These are phyloP conservation scores for Penicillium subrubescens DNA, from an alignment of 495 filamentous ascomycete species.

Conservation along the genomic window DNA sequence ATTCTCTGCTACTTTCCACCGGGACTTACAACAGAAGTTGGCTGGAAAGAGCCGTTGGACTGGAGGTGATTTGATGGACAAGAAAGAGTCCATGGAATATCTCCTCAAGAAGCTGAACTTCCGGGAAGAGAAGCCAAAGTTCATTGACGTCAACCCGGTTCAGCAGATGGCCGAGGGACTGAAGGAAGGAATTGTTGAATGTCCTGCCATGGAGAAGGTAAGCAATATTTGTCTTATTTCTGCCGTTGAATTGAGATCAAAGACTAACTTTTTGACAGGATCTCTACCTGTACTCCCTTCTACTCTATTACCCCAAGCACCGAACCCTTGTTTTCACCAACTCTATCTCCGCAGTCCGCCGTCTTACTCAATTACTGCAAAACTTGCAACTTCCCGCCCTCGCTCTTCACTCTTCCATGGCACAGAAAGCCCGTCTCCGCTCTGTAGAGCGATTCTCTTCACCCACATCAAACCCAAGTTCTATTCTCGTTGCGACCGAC, in stretches of 20 bases:
- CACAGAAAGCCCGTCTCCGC: slow-evolving; percentile 92
- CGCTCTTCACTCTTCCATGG: slow-evolving; percentile 89
- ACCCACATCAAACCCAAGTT: slow-evolving; percentile 53
- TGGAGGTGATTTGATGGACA: slow-evolving; percentile 61
- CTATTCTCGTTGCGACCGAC: slow-evolving; percentile 90
- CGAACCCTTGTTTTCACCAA: slow-evolving; percentile 91
- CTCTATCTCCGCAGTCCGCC: slow-evolving; percentile 89
- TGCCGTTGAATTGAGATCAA: neutral
- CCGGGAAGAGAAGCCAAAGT: slow-evolving; percentile 77
- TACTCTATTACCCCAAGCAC: slow-evolving; percentile 78
- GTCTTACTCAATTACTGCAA: slow-evolving; percentile 81
- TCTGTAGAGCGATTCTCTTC: slow-evolving; percentile 89
- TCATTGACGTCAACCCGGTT: slow-evolving; percentile 85
- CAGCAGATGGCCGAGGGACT: slow-evolving; percentile 84
- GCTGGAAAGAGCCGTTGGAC: slow-evolving; percentile 66
- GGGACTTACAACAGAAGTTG: slow-evolving; percentile 84
- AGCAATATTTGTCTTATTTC: neutral
- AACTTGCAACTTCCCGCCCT: slow-evolving; percentile 76
- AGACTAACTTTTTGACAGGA: slow-evolving; percentile 53
- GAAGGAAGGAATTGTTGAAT: slow-evolving; percentile 90
- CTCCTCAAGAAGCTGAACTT: slow-evolving; percentile 90
- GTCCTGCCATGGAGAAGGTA: slow-evolving; percentile 89
- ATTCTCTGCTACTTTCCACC: slow-evolving; percentile 96
- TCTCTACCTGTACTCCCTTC: slow-evolving; percentile 86
- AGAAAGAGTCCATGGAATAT: slow-evolving; percentile 87